Evolutionary conservation across 2,329 filamentous ascomycete species (phyloP).

Genomic region (Conoideocrella luteorostrata): DNA sequence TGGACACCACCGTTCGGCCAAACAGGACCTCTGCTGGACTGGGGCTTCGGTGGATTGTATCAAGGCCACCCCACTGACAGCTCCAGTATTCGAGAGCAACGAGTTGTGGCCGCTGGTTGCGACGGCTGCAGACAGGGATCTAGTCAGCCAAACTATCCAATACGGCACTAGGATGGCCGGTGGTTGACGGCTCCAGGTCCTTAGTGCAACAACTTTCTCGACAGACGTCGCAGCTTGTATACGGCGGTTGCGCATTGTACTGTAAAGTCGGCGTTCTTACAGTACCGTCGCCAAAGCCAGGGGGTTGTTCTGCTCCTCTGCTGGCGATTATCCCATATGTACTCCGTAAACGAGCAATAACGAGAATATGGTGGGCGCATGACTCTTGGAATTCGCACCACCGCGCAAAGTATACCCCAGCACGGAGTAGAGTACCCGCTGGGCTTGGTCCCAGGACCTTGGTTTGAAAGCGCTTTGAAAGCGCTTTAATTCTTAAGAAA

Average conservation of each 20-base stretch:
- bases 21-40: background rate
- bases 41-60: too few relatives aligned
- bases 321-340: background rate
- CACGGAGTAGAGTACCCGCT: background rate
- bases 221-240: too few relatives aligned
- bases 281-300: background rate
- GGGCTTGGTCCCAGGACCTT: background rate
- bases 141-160: background rate
- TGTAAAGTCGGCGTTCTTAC: too few relatives aligned
- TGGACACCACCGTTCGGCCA: too few relatives aligned
- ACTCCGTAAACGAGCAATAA: background rate
- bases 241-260: too few relatives aligned
- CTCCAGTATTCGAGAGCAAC: background rate
- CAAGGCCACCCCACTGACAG: background rate
- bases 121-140: constrained; percentile 11
- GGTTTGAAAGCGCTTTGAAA: background rate
- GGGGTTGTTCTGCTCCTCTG: too few relatives aligned
- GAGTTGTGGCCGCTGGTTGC: constrained; percentile 2
- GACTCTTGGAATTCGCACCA: background rate
- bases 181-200: too few relatives aligned
- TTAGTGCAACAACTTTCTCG: too few relatives aligned
- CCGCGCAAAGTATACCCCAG: background rate
- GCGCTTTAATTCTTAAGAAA: too few relatives aligned
- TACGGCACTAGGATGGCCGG: too few relatives aligned
- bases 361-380: background rate